Evolutionary conservation across 31 red algal genomes (phyloP).

Genomic region (Odonthalia washingtoniensis): DNA sequence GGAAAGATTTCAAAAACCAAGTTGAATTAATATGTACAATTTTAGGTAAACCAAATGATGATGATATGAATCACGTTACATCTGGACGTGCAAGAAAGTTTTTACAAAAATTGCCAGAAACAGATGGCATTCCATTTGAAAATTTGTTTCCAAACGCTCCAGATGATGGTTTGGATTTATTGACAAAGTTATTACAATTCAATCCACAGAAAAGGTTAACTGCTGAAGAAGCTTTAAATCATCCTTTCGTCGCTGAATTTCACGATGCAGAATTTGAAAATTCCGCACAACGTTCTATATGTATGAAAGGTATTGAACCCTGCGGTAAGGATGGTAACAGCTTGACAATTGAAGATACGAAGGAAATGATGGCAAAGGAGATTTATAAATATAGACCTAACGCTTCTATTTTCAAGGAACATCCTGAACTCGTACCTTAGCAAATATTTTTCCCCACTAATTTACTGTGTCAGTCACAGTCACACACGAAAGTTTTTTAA

Average conservation of each 20-base stretch:
- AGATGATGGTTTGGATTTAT: conserved; percentile 70
- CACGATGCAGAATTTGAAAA: conserved; percentile 60
- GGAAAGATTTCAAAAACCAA: conserved; percentile 88
- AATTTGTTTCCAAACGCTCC: conserved; percentile 54
- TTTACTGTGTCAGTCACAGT: no score
- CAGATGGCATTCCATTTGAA: conserved; percentile 15
- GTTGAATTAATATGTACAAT: conserved; percentile 77
- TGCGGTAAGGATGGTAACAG: conserved; percentile 16
- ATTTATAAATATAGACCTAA: conserved; percentile 63
- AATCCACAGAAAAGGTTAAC: conserved; percentile 76
- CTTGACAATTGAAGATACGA: conserved; percentile 36
- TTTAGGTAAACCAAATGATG: conserved; percentile 67
- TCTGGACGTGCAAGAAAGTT: conserved; percentile 59
- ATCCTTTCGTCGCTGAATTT: conserved; percentile 77
- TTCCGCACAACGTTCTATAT: conserved; percentile 13
- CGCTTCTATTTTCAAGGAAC: conserved; percentile 47
- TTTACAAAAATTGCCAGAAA: conserved; percentile 64
- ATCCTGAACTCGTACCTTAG: no score
- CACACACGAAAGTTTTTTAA: no score
- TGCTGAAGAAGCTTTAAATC: conserved; percentile 81
- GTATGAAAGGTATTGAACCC: conserved; percentile 62
- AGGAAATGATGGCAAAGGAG: conserved; percentile 56
- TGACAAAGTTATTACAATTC: conserved; percentile 79
- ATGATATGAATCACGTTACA: conserved; percentile 64
- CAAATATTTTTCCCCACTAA: no score